Conservation (phyloP, 176 grass and related monocot species). For the Oryza australiensis region DNA sequence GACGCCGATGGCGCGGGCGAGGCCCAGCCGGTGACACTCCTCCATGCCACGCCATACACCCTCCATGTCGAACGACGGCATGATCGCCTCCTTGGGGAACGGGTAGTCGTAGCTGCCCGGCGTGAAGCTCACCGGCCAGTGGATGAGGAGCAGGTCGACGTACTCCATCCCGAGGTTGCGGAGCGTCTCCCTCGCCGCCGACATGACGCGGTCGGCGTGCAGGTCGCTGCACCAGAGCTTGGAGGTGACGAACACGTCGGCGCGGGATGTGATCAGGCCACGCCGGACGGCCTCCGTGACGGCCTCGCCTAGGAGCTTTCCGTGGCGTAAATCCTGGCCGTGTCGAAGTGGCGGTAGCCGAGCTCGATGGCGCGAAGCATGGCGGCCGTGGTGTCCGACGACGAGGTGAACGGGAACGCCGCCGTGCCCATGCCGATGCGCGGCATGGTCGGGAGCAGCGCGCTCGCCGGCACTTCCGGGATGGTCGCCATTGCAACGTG, state of each 20-base stretch:
- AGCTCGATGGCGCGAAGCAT: conserved; percentile 33
- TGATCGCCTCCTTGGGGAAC: not conserved
- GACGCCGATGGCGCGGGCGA: conserved; percentile 30
- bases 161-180: conserved; percentile 37
- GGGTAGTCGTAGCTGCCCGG: conserved; percentile 4
- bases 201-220: conserved; percentile 16
- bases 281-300: conserved; percentile 7
- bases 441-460: conserved; percentile 16
- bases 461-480: not conserved
- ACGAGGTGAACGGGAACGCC: not conserved
- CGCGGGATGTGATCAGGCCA: conserved; percentile 18
- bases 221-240: conserved; percentile 44
- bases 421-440: conserved; percentile 43
- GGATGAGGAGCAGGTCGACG: conserved; percentile 36
- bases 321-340: conserved; percentile 21
- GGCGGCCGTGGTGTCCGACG: not conserved
- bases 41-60: conserved; percentile 43
- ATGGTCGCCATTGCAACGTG: too few species aligned
- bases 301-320: conserved; percentile 22
- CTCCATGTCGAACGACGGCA: conserved; percentile 4
- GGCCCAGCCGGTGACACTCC: conserved; percentile 31
- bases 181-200: conserved; percentile 23
- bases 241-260: conserved; percentile 45
- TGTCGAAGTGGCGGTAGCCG: conserved; percentile 46
- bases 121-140: conserved; percentile 3